Conservation (phyloP, 2,329 filamentous ascomycete genomes). For the Alternaria sp. region DNA sequence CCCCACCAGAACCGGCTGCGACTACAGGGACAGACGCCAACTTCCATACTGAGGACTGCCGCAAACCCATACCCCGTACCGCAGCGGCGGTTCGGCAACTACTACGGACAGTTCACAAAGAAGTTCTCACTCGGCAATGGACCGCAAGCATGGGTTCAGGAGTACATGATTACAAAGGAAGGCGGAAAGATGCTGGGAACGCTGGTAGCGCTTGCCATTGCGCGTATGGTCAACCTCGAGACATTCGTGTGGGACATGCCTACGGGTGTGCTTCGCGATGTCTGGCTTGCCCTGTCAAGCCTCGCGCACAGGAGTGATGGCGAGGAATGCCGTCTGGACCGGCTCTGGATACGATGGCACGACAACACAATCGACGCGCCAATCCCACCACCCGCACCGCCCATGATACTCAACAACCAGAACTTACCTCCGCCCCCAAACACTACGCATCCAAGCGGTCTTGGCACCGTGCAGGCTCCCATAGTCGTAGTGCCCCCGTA, state of each 20-base stretch:
- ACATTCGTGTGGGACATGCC: conserved; percentile 91
- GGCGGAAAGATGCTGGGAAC: conserved; percentile 90
- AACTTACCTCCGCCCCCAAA: conserved; percentile 52
- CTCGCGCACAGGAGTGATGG: conserved; percentile 69
- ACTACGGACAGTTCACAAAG: conserved; percentile 79
- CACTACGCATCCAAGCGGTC: conserved; percentile 47
- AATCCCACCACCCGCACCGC: conserved; percentile 48
- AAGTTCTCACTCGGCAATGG: conserved; percentile 90
- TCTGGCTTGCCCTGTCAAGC: conserved; percentile 80
- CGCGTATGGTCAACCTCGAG: conserved; percentile 82
- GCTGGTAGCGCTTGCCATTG: conserved; percentile 79
- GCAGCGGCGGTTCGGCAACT: conserved; percentile 68
- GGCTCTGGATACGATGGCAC: conserved; percentile 84
- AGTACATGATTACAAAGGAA: conserved; percentile 84
- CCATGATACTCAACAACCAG: conserved; percentile 49
- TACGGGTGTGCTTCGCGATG: conserved; percentile 80
- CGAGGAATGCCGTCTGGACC: conserved; percentile 72
- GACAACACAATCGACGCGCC: conserved; percentile 68
- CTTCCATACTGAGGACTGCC: conserved; percentile 15
- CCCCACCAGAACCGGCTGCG: conserved; percentile 53
- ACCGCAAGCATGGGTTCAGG: conserved; percentile 78
- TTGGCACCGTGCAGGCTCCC: conserved; percentile 44
- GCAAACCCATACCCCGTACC: conserved; percentile 47
- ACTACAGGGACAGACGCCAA: conserved; percentile 25
- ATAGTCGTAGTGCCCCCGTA: conserved; percentile 44